Evolutionary conservation across 2,329 filamentous ascomycete species (phyloP), one percentile per base, ranked within the genome.

Genomic region (Botrytis medusae): DNA sequence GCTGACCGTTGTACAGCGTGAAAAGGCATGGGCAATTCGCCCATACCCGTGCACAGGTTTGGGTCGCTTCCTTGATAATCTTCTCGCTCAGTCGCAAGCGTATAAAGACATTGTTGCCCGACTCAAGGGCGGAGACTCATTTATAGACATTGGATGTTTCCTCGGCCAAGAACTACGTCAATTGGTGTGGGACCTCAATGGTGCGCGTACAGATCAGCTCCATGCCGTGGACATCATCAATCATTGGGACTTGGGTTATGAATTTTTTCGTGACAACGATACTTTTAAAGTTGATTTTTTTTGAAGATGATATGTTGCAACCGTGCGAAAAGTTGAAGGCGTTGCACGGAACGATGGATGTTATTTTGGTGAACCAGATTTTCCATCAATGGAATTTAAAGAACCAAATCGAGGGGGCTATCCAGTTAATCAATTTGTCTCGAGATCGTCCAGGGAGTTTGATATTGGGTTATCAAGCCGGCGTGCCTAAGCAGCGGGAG

Each of bases 151-250:
- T 6, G 83, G 82, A 14, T 83, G 82, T 57, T 82, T 81, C 67
- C 79, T 84, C 42, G 82, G 80, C 0, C 82, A 83, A 72, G 82
- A 84, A 48, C 75, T 84, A 10, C 81, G 83, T 22, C 79, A 80
- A 32, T 76, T 84, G 18, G 75, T 74, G 20, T 48, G 44, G 44
- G 44, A 65, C 7, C 74, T 77, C 12, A 82, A 84, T 48, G 82
- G 82, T 6, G 81, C 79, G 0, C 80, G 81, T 2, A 68, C 77
- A 74, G n/a, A 74, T 73, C 18, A 80, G 4, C 76, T 81, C 40
- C 81, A 79, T 37, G 83, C 80, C 20, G 74, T 77, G 1, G 83
- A 84, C 44, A 32, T 77, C 7, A 62, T 77, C 80, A 32, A 78
- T 18, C 80, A 81, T 71, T 76, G 81, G 48, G 79, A 82, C 12